A percentile compares a stretch with the other conserved stretches of the same genome.
These are phyloP conservation scores for Aspergillus ruber DNA, from an alignment of 2,329 filamentous ascomycete genomes.

Conservation along the genomic window DNA sequence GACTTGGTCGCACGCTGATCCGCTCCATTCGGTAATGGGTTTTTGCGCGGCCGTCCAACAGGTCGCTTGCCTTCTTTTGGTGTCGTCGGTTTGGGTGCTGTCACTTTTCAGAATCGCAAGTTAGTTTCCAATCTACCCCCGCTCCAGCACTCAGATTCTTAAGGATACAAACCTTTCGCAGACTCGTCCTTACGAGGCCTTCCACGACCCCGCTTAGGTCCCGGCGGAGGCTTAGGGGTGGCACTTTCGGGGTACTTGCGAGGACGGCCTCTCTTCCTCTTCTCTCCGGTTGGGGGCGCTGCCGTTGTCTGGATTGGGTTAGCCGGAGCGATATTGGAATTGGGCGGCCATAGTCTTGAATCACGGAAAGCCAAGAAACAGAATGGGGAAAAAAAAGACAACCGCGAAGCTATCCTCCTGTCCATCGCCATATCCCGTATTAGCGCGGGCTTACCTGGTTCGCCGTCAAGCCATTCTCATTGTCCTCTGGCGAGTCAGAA, in stretches of 20 bases:
- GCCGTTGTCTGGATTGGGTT: background rate
- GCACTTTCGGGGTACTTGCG: constrained; percentile 24
- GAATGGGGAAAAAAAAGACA: no score
- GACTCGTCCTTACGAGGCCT: constrained; percentile 24
- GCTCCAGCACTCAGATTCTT: background rate
- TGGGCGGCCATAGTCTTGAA: background rate
- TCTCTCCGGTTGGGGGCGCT: constrained; percentile 21
- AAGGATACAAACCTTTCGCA: constrained; percentile 6
- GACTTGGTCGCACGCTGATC: constrained; percentile 11
- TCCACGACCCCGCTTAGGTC: constrained; percentile 28
- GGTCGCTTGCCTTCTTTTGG: constrained; percentile 16
- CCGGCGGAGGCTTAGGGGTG: constrained; percentile 17
- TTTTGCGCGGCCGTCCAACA: constrained; percentile 20
- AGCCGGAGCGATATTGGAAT: background rate
- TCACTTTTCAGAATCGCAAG: background rate
- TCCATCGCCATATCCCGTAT: no score
- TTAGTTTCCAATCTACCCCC: background rate
- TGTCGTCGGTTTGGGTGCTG: background rate
- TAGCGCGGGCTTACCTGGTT: no score
- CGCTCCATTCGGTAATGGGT: constrained; percentile 10
- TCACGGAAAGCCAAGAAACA: no score
- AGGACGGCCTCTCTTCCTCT: constrained; percentile 29
- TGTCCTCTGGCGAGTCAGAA: background rate
- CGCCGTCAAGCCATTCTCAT: background rate
- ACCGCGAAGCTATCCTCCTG: no score